Percentiles rank a stretch among this genome's conserved stretches.
These are phyloP conservation scores for Fusarium secorum DNA, from an alignment of 2,329 filamentous ascomycete genomes.

Conservation along the genomic window DNA sequence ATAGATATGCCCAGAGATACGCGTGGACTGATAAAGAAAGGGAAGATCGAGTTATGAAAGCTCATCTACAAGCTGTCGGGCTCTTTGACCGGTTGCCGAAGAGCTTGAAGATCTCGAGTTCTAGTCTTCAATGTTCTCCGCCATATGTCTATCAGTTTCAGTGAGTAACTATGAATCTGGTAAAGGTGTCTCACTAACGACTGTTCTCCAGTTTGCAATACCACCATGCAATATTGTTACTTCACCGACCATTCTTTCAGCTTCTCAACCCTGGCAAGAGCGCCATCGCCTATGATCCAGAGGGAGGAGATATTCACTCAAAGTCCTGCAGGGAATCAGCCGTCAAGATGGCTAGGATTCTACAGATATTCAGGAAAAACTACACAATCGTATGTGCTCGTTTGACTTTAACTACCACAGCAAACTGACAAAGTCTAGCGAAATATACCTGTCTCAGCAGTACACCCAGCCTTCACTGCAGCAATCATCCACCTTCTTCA, in stretches of 20 bases:
- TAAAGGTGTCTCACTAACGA: fast-evolving
- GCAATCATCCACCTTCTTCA: constrained; percentile 29
- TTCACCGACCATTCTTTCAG: constrained; percentile 4
- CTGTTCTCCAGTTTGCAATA: background rate
- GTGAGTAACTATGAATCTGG: background rate
- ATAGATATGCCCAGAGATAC: constrained; percentile 2
- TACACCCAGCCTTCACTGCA: constrained; percentile 28
- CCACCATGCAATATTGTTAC: background rate
- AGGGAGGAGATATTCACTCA: constrained; percentile 27
- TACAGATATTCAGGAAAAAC: constrained; percentile 29
- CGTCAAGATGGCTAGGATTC: constrained; percentile 14
- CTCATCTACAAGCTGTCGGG: background rate
- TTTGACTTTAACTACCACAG: fast-evolving
- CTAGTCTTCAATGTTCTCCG: background rate
- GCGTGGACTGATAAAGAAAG: constrained; percentile 2
- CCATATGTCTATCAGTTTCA: constrained; percentile 14
- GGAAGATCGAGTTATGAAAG: constrained; percentile 7
- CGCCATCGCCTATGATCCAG: constrained; percentile 19
- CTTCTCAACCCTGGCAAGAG: constrained; percentile 4
- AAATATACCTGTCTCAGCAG: constrained; percentile 23
- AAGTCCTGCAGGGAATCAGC: constrained; percentile 21
- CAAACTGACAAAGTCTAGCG: background rate
- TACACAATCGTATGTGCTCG: constrained; percentile 7
- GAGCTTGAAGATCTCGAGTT: constrained; percentile 4
- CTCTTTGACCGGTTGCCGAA: constrained; percentile 1